These are phyloP conservation scores for Millerago galiae DNA, from an alignment of 805 yeast genomes.

Conservation along the genomic window DNA sequence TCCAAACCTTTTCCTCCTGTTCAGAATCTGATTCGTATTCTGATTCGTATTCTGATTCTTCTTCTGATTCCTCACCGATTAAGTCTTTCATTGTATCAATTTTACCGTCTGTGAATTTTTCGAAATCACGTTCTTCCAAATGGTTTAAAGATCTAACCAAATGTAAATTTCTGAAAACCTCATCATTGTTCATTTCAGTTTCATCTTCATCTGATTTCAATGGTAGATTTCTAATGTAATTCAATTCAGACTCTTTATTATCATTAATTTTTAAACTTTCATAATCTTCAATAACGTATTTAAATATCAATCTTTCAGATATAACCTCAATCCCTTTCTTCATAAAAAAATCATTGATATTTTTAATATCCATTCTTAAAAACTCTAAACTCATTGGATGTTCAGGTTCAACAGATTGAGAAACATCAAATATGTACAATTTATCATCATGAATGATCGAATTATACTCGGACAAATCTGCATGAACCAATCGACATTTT, in stretches of 20 bases:
- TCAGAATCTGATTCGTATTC: constrained; percentile 26
- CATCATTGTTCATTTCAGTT: constrained; percentile 66
- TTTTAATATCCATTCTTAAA: constrained; percentile 94
- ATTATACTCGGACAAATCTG: constrained; percentile 94
- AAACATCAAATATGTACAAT: constrained; percentile 88
- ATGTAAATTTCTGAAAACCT: constrained; percentile 76
- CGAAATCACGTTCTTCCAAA: constrained; percentile 85
- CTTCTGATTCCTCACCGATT: constrained; percentile 31
- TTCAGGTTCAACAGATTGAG: constrained; percentile 96
- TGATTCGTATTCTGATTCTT: constrained; percentile 23
- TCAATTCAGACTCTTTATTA: constrained; percentile 30
- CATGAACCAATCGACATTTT: constrained; percentile 87
- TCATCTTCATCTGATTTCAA: constrained; percentile 44
- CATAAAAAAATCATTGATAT: constrained; percentile 82
- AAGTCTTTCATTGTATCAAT: constrained; percentile 69
- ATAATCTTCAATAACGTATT: constrained; percentile 55
- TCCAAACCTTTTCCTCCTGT: constrained; percentile 36
- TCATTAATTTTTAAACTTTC: constrained; percentile 32
- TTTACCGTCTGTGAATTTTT: constrained; percentile 70
- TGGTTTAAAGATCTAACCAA: constrained; percentile 74
- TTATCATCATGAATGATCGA: constrained; percentile 74
- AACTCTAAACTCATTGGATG: constrained; percentile 96
- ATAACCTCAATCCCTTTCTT: constrained; percentile 69
- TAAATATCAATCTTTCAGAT: constrained; percentile 77
- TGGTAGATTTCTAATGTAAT: constrained; percentile 47